Conservation (phyloP, 2,329 filamentous ascomycete genomes). For the Colletotrichum sojae region DNA sequence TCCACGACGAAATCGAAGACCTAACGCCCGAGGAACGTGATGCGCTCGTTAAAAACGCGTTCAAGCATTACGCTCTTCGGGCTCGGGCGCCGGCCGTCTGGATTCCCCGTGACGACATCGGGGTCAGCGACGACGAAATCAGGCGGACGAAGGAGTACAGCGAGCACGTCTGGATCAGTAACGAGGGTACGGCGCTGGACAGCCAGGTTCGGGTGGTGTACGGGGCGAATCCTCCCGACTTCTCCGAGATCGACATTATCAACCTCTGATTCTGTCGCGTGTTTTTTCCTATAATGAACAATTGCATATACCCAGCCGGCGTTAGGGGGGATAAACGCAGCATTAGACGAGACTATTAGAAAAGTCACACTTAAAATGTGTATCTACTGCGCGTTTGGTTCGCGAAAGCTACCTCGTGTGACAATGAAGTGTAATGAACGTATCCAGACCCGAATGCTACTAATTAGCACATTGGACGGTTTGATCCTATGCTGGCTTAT, state of each 20-base stretch:
- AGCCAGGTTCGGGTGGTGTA: constrained; percentile 87
- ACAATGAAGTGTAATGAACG: too few species aligned
- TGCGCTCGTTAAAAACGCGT: constrained; percentile 86
- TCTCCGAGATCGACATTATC: constrained; percentile 90
- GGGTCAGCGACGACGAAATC: constrained; percentile 93
- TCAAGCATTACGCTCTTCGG: constrained; percentile 89
- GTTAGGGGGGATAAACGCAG: constrained; percentile 19
- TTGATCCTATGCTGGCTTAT: constrained; percentile 18
- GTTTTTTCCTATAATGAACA: constrained; percentile 25
- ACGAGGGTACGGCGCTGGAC: constrained; percentile 91
- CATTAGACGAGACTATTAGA: constrained; percentile 20
- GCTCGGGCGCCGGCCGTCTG: constrained; percentile 90
- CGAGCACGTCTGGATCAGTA: constrained; percentile 91
- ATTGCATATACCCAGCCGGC: constrained; percentile 37
- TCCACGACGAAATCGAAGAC: constrained; percentile 95
- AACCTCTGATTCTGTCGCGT: constrained; percentile 67
- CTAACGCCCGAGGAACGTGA: constrained; percentile 92
- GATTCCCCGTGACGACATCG: constrained; percentile 92
- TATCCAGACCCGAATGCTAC: neutral
- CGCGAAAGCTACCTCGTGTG: too few species aligned
- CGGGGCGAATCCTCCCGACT: constrained; percentile 88
- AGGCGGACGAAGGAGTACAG: constrained; percentile 82
- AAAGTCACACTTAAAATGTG: neutral
- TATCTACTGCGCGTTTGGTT: neutral
- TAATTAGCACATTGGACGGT: neutral